Conservation (phyloP, 1,284 basidiomycete species). For the Papiliotrema laurentii region DNA sequence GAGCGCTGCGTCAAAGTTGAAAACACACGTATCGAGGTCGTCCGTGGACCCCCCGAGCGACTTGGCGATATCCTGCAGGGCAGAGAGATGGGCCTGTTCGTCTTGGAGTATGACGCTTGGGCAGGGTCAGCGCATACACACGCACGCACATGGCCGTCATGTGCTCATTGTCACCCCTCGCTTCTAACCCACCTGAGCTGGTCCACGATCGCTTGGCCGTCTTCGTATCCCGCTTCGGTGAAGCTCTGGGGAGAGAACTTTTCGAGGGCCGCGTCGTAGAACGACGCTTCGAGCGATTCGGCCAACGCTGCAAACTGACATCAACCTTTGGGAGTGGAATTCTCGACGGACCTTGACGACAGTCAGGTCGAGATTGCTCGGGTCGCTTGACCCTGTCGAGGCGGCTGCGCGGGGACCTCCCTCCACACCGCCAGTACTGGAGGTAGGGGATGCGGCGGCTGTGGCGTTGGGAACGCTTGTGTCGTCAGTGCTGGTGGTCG, state of each 20-base stretch:
- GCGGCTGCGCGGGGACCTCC: too few species aligned
- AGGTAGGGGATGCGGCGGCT: neutral
- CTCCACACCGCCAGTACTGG: neutral
- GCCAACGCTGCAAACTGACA: slow-evolving; percentile 65
- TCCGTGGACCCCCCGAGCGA: slow-evolving; percentile 55
- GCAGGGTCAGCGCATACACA: neutral
- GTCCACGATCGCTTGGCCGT: slow-evolving; percentile 57
- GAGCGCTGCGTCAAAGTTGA: slow-evolving; percentile 63
- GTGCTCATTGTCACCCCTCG: too few species aligned
- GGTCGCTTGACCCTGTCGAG: neutral
- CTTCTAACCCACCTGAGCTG: slow-evolving; percentile 55
- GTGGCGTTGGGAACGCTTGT: neutral
- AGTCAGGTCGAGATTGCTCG: neutral
- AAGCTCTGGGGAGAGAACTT: slow-evolving; percentile 66
- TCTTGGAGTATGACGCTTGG: slow-evolving; percentile 62
- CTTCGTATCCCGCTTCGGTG: slow-evolving; percentile 60
- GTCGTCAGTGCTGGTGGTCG: too few species aligned
- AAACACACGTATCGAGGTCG: slow-evolving; percentile 57
- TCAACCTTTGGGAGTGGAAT: neutral
- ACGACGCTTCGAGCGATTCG: slow-evolving; percentile 65
- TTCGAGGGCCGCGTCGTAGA: slow-evolving; percentile 63
- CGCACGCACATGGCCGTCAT: neutral
- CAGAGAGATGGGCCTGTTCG: slow-evolving; percentile 56
- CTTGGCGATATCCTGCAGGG: slow-evolving; percentile 47
- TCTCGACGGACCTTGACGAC: slow-evolving; percentile 2